Evolutionary conservation across 1,284 basidiomycete genomes (phyloP).

Genomic region (Takashimella tepidaria): DNA sequence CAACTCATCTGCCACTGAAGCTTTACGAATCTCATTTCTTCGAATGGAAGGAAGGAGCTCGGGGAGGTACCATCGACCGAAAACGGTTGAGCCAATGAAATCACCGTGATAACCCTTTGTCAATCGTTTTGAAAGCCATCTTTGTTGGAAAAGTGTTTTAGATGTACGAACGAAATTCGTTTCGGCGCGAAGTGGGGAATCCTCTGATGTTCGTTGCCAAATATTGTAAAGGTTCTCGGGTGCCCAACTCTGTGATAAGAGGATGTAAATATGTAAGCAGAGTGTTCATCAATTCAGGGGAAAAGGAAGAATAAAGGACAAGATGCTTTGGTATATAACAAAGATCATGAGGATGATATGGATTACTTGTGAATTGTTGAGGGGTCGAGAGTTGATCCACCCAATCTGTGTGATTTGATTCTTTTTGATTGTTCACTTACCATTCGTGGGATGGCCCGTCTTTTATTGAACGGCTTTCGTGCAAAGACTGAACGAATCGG

Average conservation of each 20-base stretch:
- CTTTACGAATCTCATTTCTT: conserved; percentile 44
- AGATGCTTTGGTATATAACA: not conserved
- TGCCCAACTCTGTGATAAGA: conserved; percentile 65
- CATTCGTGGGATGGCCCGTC: conserved; percentile 45
- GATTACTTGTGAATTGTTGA: too few species aligned
- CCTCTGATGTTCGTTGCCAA: conserved; percentile 57
- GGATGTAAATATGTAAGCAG: not conserved
- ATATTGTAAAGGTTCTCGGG: conserved; percentile 73
- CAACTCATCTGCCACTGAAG: conserved; percentile 50
- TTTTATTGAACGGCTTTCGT: conserved; percentile 30
- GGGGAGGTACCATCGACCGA: conserved; percentile 94
- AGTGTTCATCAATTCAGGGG: too few species aligned
- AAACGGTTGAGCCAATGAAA: conserved; percentile 84
- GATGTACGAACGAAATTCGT: conserved; percentile 58
- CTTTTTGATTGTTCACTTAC: conserved; percentile 26
- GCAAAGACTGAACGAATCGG: conserved; percentile 9
- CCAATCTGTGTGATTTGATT: too few species aligned
- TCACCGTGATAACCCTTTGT: conserved; percentile 94
- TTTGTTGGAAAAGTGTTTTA: conserved; percentile 80
- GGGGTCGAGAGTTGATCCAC: too few species aligned
- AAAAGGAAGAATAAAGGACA: not conserved
- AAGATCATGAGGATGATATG: too few species aligned
- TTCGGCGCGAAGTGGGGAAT: conserved; percentile 51
- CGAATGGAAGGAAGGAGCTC: conserved; percentile 75
- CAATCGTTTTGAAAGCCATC: conserved; percentile 85